phyloP scores from a whole-genome alignment of 768 basidiomycete genomes.

The Kondoa malvinella region DNA sequence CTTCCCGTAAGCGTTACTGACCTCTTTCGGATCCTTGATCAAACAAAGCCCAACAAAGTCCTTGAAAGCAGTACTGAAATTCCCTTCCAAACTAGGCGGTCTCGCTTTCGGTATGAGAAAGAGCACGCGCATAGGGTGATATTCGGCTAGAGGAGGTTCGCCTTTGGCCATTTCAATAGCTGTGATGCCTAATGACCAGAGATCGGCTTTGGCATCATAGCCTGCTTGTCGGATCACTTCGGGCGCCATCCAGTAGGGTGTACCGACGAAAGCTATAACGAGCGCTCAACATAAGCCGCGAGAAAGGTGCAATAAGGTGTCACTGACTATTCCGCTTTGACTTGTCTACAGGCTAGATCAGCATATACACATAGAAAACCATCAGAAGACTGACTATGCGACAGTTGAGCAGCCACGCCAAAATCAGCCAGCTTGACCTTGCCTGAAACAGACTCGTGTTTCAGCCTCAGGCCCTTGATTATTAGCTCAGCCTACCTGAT shows the following conservation, averaged over 20 bases:
- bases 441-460: conserved; percentile 65
- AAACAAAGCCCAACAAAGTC: conserved; percentile 80
- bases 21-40: conserved; percentile 66
- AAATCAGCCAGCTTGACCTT: conserved; percentile 94
- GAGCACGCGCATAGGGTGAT: conserved; percentile 95
- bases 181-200: conserved; percentile 85
- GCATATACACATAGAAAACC: too few species aligned
- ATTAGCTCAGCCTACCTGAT: background rate
- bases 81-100: conserved; percentile 71
- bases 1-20: conserved; percentile 12
- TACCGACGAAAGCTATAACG: conserved; percentile 34
- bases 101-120: conserved; percentile 96
- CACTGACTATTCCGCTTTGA: conserved; percentile 82
- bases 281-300: background rate
- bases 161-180: conserved; percentile 80
- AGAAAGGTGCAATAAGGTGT: conserved; percentile 24
- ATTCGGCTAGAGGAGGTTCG: conserved; percentile 87
- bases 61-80: conserved; percentile 71
- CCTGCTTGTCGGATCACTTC: conserved; percentile 95
- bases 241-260: conserved; percentile 97
- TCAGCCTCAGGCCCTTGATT: background rate
- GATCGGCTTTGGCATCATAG: conserved; percentile 87
- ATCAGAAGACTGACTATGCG: conserved; percentile 34
- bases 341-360: conserved; percentile 32
- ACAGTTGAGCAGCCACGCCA: conserved; percentile 92